Percentiles rank a stretch among this genome's conserved stretches.
Conservation (phyloP, 1,139 yeast genomes). For the Yamadazyma oceani region DNA sequence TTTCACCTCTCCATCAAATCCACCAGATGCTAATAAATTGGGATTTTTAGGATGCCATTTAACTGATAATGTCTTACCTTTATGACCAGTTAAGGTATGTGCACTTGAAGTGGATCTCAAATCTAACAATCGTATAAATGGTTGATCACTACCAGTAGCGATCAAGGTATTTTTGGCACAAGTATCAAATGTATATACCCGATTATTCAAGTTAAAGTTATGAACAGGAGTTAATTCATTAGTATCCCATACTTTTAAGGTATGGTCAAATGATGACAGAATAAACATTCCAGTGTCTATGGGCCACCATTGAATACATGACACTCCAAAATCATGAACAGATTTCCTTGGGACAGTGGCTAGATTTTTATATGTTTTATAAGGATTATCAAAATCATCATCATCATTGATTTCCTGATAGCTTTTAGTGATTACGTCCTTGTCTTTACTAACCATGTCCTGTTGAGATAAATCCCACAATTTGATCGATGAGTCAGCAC, state of each 20-base stretch:
- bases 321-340: conserved; percentile 72
- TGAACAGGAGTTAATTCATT: conserved; percentile 62
- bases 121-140: conserved; percentile 70
- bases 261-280: conserved; percentile 76
- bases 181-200: conserved; percentile 57
- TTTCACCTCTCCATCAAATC: conserved; percentile 67
- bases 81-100: conserved; percentile 67
- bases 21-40: conserved; percentile 69
- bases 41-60: conserved; percentile 76
- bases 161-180: conserved; percentile 47
- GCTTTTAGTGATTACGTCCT: conserved; percentile 5
- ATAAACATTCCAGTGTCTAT: conserved; percentile 84
- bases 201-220: conserved; percentile 52
- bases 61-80: conserved; percentile 61
- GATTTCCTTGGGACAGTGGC: conserved; percentile 53
- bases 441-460: conserved; percentile 1
- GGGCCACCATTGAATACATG: conserved; percentile 86
- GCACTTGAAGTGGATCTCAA: conserved; percentile 68
- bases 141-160: conserved; percentile 71
- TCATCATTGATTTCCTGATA: conserved; percentile 10
- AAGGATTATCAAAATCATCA: conserved; percentile 30
- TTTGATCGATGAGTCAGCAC: conserved; percentile 72
- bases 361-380: conserved; percentile 21
- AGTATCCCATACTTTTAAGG: conserved; percentile 83
- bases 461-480: conserved; percentile 49